These are phyloP conservation scores for Chaetomiaceae sp. DNA, from an alignment of 2,329 filamentous ascomycete genomes.

Conservation along the genomic window DNA sequence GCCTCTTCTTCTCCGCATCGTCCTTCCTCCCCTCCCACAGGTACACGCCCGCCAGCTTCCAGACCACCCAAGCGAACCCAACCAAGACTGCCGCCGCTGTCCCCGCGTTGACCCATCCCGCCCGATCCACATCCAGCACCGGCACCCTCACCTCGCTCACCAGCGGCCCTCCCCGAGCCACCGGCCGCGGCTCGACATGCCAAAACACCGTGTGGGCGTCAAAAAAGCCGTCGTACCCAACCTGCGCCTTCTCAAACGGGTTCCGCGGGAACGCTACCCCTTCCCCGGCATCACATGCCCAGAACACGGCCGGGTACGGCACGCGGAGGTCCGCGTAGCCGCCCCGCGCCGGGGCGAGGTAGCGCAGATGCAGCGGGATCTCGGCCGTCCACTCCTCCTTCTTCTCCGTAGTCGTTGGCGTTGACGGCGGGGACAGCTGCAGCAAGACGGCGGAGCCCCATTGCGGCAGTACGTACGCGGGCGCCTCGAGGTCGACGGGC, in stretches of 20 bases:
- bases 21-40: constrained; percentile 21
- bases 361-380: constrained; percentile 81
- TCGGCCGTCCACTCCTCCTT: constrained; percentile 54
- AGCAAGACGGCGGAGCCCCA: constrained; percentile 80
- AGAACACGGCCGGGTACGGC: constrained; percentile 81
- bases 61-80: constrained; percentile 65
- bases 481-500: constrained; percentile 84
- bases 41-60: constrained; percentile 46
- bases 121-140: constrained; percentile 52
- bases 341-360: constrained; percentile 57
- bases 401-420: constrained; percentile 14
- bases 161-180: constrained; percentile 33
- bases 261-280: constrained; percentile 64
- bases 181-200: constrained; percentile 57
- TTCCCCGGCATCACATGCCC: constrained; percentile 70
- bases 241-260: constrained; percentile 75
- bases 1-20: constrained; percentile 20
- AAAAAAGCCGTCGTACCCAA: constrained; percentile 85
- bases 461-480: constrained; percentile 65
- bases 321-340: constrained; percentile 53
- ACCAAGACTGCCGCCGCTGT: constrained; percentile 54
- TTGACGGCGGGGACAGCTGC: constrained; percentile 57
- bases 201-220: constrained; percentile 73
- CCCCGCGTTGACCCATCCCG: constrained; percentile 44
- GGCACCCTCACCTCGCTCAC: constrained; percentile 56